Conservation (phyloP, 2,329 filamentous ascomycete species). For the Teratosphaeria pseudoeucalypti region DNA sequence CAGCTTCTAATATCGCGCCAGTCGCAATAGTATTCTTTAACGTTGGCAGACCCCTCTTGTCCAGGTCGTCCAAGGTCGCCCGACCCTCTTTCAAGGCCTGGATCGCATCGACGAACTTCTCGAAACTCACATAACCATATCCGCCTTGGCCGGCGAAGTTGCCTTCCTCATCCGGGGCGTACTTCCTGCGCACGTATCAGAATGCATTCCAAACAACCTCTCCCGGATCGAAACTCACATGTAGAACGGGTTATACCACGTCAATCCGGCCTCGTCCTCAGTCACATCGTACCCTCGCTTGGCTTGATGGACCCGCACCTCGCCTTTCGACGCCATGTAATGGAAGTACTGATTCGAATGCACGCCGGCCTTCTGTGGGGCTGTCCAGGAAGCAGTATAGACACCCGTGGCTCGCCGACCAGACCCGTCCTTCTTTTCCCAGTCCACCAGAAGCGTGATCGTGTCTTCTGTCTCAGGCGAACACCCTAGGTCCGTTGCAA, state of each 20-base stretch:
- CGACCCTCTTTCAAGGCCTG: constrained; percentile 64
- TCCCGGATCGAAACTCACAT: constrained; percentile 19
- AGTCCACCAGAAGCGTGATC: constrained; percentile 81
- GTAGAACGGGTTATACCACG: constrained; percentile 65
- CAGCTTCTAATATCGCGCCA: constrained; percentile 82
- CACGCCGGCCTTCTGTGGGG: constrained; percentile 84
- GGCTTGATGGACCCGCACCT: constrained; percentile 83
- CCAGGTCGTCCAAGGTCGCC: constrained; percentile 63
- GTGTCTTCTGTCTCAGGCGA: constrained; percentile 78
- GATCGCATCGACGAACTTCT: constrained; percentile 90
- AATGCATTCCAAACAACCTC: constrained; percentile 19
- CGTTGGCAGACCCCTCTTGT: constrained; percentile 72
- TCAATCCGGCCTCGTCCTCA: constrained; percentile 61
- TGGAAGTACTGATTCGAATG: constrained; percentile 97
- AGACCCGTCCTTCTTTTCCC: constrained; percentile 62
- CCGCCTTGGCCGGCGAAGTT: constrained; percentile 87
- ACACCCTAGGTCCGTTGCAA: constrained; percentile 69
- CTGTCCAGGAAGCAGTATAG: constrained; percentile 91
- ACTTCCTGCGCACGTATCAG: constrained; percentile 39
- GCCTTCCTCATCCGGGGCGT: constrained; percentile 86
- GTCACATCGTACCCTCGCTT: constrained; percentile 91
- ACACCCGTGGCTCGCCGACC: constrained; percentile 71
- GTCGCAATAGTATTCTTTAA: constrained; percentile 83
- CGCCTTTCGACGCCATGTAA: constrained; percentile 74
- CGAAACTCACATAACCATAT: constrained; percentile 88